Evolutionary conservation across 441 rosid species (phyloP).

Genomic region (Euphorbia corollata): DNA sequence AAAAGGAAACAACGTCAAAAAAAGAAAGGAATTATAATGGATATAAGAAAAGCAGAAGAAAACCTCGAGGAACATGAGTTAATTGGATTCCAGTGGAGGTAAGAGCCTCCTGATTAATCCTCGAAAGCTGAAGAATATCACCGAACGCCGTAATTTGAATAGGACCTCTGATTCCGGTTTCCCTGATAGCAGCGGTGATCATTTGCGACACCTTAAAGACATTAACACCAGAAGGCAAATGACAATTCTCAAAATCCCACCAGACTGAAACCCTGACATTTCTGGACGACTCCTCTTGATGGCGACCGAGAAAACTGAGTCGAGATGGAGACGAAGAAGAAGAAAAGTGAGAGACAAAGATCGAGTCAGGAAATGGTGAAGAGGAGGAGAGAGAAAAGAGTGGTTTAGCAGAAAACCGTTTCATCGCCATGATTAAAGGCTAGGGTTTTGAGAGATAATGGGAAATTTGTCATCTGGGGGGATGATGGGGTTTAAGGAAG

Average conservation of each 20-base stretch:
- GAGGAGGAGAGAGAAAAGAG: slow-evolving; percentile 13
- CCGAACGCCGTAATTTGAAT: slow-evolving; percentile 76
- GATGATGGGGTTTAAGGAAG: background rate
- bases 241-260: slow-evolving; percentile 97
- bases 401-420: slow-evolving; percentile 15
- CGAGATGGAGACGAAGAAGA: slow-evolving; percentile 15
- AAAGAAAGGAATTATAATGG: background rate
- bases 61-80: slow-evolving; percentile 64
- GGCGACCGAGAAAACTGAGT: slow-evolving; percentile 17
- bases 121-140: slow-evolving; percentile 57
- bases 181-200: slow-evolving; percentile 63
- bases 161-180: slow-evolving; percentile 79
- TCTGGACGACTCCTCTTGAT: slow-evolving; percentile 40
- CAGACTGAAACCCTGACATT: slow-evolving; percentile 70
- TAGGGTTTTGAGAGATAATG: background rate
- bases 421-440: slow-evolving; percentile 6
- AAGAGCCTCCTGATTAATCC: slow-evolving; percentile 70
- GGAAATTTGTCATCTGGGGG: background rate
- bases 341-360: slow-evolving; percentile 39
- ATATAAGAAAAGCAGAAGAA: background rate
- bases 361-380: slow-evolving; percentile 14
- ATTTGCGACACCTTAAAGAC: slow-evolving; percentile 44
- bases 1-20: background rate
- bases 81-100: slow-evolving; percentile 59
- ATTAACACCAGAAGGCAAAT: slow-evolving; percentile 49